phyloP scores from a whole-genome alignment of 225 moss, liverwort and hornwort species.

The Straminergon stramineum region DNA sequence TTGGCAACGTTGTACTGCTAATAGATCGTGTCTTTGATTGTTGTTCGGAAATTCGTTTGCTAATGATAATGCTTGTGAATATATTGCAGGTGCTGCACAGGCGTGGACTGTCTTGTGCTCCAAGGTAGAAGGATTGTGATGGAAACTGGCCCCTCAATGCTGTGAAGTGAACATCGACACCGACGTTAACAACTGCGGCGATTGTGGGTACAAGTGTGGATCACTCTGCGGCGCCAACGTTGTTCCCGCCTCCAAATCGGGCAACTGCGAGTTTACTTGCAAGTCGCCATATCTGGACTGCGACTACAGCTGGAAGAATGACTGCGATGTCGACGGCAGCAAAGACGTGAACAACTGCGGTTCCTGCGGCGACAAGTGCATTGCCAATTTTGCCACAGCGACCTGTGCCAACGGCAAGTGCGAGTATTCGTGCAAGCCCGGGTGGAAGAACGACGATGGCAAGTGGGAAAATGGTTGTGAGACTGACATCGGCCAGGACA shows the following conservation, averaged over 20 bases:
- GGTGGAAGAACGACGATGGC: background rate
- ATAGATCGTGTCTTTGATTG: background rate
- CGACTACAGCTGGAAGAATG: background rate
- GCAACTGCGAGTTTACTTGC: background rate
- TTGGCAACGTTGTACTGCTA: too few species aligned
- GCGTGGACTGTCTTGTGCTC: background rate
- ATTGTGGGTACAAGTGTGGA: background rate
- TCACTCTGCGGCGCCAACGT: background rate
- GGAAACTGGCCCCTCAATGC: background rate
- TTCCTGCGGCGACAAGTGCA: background rate
- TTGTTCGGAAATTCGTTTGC: too few species aligned
- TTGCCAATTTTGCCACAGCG: background rate
- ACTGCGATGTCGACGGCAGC: background rate
- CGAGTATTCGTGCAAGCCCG: background rate
- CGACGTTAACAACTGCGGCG: constrained; percentile 10
- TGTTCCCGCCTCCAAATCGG: background rate
- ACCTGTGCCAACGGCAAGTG: background rate
- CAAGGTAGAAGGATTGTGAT: background rate
- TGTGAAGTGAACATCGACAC: background rate
- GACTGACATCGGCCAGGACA: background rate
- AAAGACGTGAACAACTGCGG: background rate
- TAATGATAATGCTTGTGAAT: background rate
- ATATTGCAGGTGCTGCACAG: background rate
- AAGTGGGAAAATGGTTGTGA: background rate
- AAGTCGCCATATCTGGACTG: background rate